phyloP scores from a whole-genome alignment of 495 filamentous ascomycete species.

The Penicillium odoratum region DNA sequence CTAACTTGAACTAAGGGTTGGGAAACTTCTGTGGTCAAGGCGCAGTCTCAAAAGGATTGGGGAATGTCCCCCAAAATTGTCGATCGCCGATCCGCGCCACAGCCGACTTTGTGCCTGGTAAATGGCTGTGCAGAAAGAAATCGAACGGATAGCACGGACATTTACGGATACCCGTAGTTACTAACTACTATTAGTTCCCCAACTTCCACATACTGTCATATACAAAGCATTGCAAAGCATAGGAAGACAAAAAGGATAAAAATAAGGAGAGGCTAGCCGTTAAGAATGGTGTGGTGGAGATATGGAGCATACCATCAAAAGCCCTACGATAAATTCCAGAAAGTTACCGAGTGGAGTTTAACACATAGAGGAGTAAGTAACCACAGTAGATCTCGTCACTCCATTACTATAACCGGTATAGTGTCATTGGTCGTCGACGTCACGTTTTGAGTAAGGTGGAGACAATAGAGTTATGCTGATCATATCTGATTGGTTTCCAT shows the following conservation, averaged over 20 bases:
- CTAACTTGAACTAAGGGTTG: slow-evolving; percentile 9
- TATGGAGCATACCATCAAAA: not conserved
- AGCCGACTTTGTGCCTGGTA: slow-evolving; percentile 18
- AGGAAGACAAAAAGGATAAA: no score
- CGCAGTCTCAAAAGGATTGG: not conserved
- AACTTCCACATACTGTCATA: not conserved
- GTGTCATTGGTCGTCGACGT: slow-evolving; percentile 26
- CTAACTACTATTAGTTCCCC: not conserved
- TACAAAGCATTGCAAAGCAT: not conserved
- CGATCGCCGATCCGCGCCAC: slow-evolving; percentile 24
- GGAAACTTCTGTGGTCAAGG: slow-evolving; percentile 8
- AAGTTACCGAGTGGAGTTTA: not conserved
- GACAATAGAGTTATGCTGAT: not conserved
- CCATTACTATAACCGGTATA: slow-evolving; percentile 10
- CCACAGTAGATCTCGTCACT: slow-evolving; percentile 12
- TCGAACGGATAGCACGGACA: not conserved
- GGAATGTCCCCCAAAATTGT: slow-evolving; percentile 5
- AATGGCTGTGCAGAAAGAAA: not conserved
- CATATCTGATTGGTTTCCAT: slow-evolving; percentile 20
- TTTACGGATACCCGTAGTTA: no score
- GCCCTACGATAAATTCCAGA: not conserved
- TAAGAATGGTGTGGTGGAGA: not conserved
- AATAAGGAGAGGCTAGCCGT: not conserved
- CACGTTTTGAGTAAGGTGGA: slow-evolving; percentile 15
- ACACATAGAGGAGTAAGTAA: not conserved